Percentiles rank a stretch among this genome's conserved stretches.
Evolutionary conservation across 2,329 filamentous ascomycete genomes (phyloP).

Genomic region (Xylaria sp.): DNA sequence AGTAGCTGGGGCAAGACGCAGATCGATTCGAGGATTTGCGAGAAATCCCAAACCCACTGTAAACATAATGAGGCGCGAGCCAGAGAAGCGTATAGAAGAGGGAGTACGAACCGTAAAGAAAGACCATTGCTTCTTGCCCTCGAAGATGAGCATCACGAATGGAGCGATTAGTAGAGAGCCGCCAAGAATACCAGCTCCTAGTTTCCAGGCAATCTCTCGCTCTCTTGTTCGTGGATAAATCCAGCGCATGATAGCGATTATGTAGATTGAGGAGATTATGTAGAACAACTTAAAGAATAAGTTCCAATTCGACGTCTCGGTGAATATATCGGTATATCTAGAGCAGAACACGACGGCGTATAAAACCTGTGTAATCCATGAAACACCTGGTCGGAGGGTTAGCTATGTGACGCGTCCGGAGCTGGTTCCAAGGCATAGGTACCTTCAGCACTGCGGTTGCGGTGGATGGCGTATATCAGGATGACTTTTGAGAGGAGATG

Average conservation of each 20-base stretch:
- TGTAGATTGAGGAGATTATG: conserved; percentile 84
- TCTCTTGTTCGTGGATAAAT: conserved; percentile 89
- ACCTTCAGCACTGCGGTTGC: conserved; percentile 88
- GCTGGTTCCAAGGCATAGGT: conserved; percentile 37
- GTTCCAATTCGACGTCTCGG: conserved; percentile 70
- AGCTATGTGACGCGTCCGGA: conserved; percentile 19
- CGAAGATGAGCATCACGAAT: conserved; percentile 76
- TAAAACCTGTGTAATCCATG: conserved; percentile 88
- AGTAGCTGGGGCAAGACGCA: conserved; percentile 92
- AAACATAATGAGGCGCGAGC: not conserved
- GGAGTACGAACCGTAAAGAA: conserved; percentile 59
- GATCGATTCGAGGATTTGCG: conserved; percentile 89
- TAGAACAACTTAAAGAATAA: conserved; percentile 90
- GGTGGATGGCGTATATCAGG: conserved; percentile 89
- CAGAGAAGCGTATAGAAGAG: not conserved
- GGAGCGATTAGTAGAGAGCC: conserved; percentile 76
- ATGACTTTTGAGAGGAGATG: conserved; percentile 90
- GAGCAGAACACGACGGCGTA: conserved; percentile 88
- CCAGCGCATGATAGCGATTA: conserved; percentile 86
- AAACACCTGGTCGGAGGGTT: conserved; percentile 71
- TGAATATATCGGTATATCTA: conserved; percentile 86
- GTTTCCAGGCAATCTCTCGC: conserved; percentile 91
- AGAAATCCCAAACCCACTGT: conserved; percentile 87
- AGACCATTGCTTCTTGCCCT: conserved; percentile 56
- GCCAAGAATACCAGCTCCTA: conserved; percentile 75